These are phyloP conservation scores for Mycena metata DNA, from an alignment of 768 basidiomycete species.

Conservation along the genomic window DNA sequence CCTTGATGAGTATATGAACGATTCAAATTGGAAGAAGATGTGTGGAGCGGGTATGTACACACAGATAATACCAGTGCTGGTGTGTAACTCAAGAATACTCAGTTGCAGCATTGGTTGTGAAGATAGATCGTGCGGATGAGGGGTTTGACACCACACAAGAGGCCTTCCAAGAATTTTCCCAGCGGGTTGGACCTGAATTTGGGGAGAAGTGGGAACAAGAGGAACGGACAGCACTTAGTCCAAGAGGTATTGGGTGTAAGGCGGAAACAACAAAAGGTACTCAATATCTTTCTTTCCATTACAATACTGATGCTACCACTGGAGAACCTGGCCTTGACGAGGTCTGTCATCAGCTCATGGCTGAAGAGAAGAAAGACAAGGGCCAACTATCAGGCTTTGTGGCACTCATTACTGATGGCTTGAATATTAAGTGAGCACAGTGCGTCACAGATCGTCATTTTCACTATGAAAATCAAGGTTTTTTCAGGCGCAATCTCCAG, in stretches of 20 bases:
- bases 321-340: constrained; percentile 5
- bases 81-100: neutral
- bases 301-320: neutral
- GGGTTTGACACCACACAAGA: neutral
- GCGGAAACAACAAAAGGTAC: neutral
- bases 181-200: neutral
- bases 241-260: constrained; percentile 1
- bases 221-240: neutral
- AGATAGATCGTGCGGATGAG: constrained; percentile 15
- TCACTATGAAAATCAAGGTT: no score
- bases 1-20: constrained; percentile 48
- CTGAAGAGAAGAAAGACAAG: neutral
- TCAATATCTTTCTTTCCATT: no score
- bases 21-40: constrained; percentile 52
- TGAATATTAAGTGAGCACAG: constrained; percentile 10
- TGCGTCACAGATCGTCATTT: neutral
- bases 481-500: neutral
- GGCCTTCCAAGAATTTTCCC: constrained; percentile 3
- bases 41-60: constrained; percentile 38
- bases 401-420: neutral
- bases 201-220: constrained; percentile 6
- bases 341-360: neutral
- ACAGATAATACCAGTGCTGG: no score
- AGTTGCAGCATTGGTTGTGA: neutral
- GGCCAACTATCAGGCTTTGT: neutral